Evolutionary conservation across 768 basidiomycete genomes (phyloP).

Genomic region (Phaffia australis): DNA sequence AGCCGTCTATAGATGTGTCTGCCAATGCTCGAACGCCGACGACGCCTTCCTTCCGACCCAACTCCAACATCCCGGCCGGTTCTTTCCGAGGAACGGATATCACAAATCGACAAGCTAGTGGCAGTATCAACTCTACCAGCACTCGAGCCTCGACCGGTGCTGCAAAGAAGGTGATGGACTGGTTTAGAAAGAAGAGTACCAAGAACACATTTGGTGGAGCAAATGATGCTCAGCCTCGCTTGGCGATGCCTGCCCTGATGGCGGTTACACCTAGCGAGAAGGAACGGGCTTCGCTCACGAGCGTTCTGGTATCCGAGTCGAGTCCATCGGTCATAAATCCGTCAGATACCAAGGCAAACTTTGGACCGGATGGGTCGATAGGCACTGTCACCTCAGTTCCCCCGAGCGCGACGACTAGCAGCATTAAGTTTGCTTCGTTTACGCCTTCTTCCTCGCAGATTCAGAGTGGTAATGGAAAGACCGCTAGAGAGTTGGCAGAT

Average conservation of each 20-base stretch:
- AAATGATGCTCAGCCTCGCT: not conserved
- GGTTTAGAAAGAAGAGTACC: conserved; percentile 58
- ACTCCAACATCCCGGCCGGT: conserved; percentile 26
- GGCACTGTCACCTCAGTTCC: not conserved
- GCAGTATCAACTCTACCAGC: conserved; percentile 21
- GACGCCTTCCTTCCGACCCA: conserved; percentile 32
- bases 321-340: conserved; percentile 3
- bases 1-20: conserved; percentile 44
- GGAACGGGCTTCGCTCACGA: conserved; percentile 15
- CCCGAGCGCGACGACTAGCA: not conserved
- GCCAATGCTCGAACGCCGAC: conserved; percentile 48
- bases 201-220: conserved; percentile 9
- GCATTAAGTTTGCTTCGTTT: not conserved
- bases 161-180: conserved; percentile 93
- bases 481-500: conserved; percentile 15
- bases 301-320: not conserved
- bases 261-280: conserved; percentile 13
- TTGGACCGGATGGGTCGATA: conserved; percentile 3
- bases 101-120: conserved; percentile 7
- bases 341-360: not conserved
- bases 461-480: not conserved
- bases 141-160: conserved; percentile 35
- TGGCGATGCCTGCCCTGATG: too few relatives aligned
- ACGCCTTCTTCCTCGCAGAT: conserved; percentile 18
- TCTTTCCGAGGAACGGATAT: conserved; percentile 3